These are phyloP conservation scores for Fonsecaea nubica DNA, from an alignment of 2,329 filamentous ascomycete species.

Conservation along the genomic window DNA sequence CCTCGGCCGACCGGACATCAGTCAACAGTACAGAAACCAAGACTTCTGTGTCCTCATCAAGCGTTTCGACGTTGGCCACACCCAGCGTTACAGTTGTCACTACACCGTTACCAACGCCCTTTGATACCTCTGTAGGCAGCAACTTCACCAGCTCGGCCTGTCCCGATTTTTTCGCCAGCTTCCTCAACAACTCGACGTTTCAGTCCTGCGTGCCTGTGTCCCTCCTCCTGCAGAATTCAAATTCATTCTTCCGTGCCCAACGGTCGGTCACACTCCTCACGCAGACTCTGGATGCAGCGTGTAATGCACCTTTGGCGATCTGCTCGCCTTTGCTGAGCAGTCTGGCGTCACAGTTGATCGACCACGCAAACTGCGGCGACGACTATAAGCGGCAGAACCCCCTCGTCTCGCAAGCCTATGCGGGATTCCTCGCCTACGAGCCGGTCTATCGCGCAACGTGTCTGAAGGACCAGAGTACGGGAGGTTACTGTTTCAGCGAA, in stretches of 20 bases:
- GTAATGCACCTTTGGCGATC: constrained; percentile 67
- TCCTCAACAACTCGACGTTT: constrained; percentile 72
- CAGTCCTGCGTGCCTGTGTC: constrained; percentile 81
- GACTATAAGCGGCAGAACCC: constrained; percentile 74
- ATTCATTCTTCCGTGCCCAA: constrained; percentile 79
- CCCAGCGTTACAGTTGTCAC: constrained; percentile 32
- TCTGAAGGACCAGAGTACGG: constrained; percentile 69
- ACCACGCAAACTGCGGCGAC: constrained; percentile 68
- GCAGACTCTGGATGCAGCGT: constrained; percentile 78
- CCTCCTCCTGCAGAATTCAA: constrained; percentile 82
- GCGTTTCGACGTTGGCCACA: constrained; percentile 32
- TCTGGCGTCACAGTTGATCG: constrained; percentile 70
- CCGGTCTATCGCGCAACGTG: constrained; percentile 82
- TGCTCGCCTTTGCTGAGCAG: constrained; percentile 71
- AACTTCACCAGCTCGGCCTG: constrained; percentile 65
- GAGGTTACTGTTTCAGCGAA: constrained; percentile 78
- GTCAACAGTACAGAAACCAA: constrained; percentile 32
- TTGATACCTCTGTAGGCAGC: constrained; percentile 68
- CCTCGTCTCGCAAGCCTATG: constrained; percentile 74
- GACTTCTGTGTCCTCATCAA: constrained; percentile 22
- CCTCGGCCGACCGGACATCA: constrained; percentile 10
- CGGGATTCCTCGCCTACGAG: constrained; percentile 77
- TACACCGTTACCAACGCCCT: constrained; percentile 65
- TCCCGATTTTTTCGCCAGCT: constrained; percentile 65
- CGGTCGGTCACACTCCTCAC: constrained; percentile 75